Percentiles rank a stretch among this genome's conserved stretches.
Evolutionary conservation across 2,329 filamentous ascomycete genomes (phyloP).

Genomic region (Xylaria sp.): DNA sequence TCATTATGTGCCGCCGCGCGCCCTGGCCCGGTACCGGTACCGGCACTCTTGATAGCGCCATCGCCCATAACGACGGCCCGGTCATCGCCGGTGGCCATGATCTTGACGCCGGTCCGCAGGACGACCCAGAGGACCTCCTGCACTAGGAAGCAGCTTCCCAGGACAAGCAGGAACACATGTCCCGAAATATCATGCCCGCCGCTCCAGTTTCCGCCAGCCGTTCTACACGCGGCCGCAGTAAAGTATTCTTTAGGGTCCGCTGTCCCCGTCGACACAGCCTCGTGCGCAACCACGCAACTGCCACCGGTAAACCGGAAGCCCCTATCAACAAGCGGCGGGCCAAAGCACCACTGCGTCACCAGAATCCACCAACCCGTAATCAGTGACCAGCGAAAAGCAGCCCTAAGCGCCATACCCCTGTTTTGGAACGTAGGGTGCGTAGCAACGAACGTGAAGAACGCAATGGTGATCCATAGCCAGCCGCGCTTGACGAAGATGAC

Average conservation of each 20-base stretch:
- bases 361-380: conserved; percentile 77
- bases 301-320: conserved; percentile 86
- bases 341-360: conserved; percentile 96
- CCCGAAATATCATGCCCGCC: conserved; percentile 97
- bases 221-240: conserved; percentile 75
- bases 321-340: conserved; percentile 82
- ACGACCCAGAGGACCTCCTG: conserved; percentile 69
- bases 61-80: conserved; percentile 61
- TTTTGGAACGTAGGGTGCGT: conserved; percentile 54
- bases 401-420: conserved; percentile 44
- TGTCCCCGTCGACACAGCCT: conserved; percentile 43
- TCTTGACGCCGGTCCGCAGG: conserved; percentile 36
- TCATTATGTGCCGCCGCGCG: conserved; percentile 26
- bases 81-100: conserved; percentile 51
- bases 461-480: conserved; percentile 82
- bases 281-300: conserved; percentile 60
- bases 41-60: conserved; percentile 58
- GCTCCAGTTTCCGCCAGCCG: conserved; percentile 74
- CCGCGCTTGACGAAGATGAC: conserved; percentile 89
- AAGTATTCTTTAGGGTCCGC: conserved; percentile 49
- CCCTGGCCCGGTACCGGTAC: conserved; percentile 47
- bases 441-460: conserved; percentile 64
- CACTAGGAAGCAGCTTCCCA: conserved; percentile 74
- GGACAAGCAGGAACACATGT: conserved; percentile 86
- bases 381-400: conserved; percentile 60